These are phyloP conservation scores for Triticum timopheevii DNA, from an alignment of 176 grass and related monocot species.

Conservation along the genomic window DNA sequence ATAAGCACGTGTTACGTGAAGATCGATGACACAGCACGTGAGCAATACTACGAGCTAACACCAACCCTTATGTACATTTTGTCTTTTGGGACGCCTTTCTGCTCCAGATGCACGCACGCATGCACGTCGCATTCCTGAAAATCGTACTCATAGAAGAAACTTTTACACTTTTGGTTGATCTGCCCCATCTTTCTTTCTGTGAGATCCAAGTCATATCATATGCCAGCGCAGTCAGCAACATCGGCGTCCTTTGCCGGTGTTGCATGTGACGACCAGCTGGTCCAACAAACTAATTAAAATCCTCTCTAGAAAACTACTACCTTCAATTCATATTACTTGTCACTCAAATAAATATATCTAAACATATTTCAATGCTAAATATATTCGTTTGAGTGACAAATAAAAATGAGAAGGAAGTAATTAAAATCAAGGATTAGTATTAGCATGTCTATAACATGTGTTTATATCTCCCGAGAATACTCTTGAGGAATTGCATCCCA, in stretches of 20 bases:
- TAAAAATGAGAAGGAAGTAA: too few species aligned
- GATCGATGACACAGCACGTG: background rate
- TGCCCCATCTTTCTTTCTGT: background rate
- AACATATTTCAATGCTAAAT: too few species aligned
- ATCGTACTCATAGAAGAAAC: background rate
- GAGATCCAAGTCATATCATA: slow-evolving; percentile 18
- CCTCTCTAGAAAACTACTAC: too few species aligned
- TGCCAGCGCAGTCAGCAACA: slow-evolving; percentile 34
- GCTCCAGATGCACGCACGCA: background rate
- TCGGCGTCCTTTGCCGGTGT: slow-evolving; percentile 29
- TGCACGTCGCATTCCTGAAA: background rate
- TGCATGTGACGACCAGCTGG: background rate
- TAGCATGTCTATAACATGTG: background rate
- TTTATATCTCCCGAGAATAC: too few species aligned
- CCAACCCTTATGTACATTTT: background rate
- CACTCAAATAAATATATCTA: too few species aligned
- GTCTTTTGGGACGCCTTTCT: background rate
- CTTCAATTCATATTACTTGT: too few species aligned
- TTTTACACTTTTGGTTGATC: background rate
- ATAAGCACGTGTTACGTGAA: slow-evolving; percentile 22
- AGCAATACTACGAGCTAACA: background rate
- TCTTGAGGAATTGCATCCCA: too few species aligned
- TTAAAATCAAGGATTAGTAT: background rate
- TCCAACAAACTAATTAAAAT: background rate
- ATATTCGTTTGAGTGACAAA: too few species aligned